Evolutionary conservation across 2,329 filamentous ascomycete species (phyloP), one percentile per base, ranked within the genome.

Genomic region (Tolypocladium paradoxum): DNA sequence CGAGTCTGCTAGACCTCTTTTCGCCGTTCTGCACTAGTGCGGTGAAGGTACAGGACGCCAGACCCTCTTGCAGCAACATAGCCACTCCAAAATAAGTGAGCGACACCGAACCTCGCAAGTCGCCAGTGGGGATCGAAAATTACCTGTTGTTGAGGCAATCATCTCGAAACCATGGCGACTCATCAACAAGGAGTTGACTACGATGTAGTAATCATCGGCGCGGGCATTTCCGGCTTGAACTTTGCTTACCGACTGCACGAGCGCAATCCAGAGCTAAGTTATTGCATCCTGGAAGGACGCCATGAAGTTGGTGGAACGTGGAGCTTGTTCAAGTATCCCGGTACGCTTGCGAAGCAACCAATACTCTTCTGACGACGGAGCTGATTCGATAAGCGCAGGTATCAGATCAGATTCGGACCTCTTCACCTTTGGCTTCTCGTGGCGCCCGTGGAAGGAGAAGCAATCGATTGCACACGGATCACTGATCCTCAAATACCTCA

Each of bases 211-310:
- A 78, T 90, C 60, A 70, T 89, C 51, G 85, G 86, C 50, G 83
- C 83, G 7, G 85, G 85, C 50, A 78, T 88, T 56, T 84, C 82
- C 14, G 86, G 86, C 57, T 82, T 90, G 70, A 88, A 88, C 62
- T 73, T 82, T 18, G 85, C 79, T 4, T 88, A 89, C 62, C 78
- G 83, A 33, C 60, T 87, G 2, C 77, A 83, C 56, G 72, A 71
- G 1, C 64, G 76, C 55, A 68, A 82, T 4, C 84, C 85, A 0
- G 67, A 75, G 49, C 60, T 62, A 52, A 75, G 68, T 31, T 88
- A 83, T 62, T 73, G 77, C 38, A 77, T 90, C 37, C 76, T 90
- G 29, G 86, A 90, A 65, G 75, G 74, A 8, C 80, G 85, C 50
- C 69, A 76, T 53, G 71, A 76, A 40, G 72, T 88, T 3, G 87